These are phyloP conservation scores for Xerocomus spinulosus DNA, from an alignment of 768 basidiomycete genomes.

Conservation along the genomic window DNA sequence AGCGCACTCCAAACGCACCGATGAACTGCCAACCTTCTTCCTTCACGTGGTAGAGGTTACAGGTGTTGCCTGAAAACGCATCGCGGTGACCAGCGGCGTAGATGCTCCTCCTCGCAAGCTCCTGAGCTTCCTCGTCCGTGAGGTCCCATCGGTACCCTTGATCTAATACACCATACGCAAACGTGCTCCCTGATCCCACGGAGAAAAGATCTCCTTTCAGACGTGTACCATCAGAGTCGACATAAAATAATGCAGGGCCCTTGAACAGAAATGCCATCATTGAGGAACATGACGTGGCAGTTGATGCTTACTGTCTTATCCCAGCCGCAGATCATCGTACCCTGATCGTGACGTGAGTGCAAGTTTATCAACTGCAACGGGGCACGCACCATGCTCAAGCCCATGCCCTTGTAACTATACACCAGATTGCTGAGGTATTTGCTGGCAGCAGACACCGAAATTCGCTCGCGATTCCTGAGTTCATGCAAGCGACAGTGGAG, in stretches of 20 bases:
- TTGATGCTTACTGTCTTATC: conserved; percentile 80
- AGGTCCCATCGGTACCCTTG: conserved; percentile 94
- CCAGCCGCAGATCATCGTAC: conserved; percentile 99
- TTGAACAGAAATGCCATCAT: conserved; percentile 29
- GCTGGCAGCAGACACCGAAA: conserved; percentile 98
- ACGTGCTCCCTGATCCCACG: conserved; percentile 96
- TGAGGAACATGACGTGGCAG: neutral
- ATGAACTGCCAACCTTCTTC: conserved; percentile 96
- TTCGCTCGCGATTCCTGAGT: conserved; percentile 91
- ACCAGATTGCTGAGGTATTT: conserved; percentile 97
- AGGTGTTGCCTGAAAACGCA: conserved; percentile 92
- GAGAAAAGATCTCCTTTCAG: conserved; percentile 98
- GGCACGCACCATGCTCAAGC: conserved; percentile 87
- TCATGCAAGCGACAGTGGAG: conserved; percentile 97
- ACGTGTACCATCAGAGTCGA: conserved; percentile 94
- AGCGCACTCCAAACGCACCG: conserved; percentile 46
- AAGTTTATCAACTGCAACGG: neutral
- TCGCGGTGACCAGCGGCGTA: conserved; percentile 97
- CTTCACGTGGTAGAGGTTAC: conserved; percentile 94
- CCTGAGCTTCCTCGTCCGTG: conserved; percentile 88
- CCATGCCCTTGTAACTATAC: conserved; percentile 99
- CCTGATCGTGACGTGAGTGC: conserved; percentile 42
- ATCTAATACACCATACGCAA: conserved; percentile 98
- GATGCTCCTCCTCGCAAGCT: conserved; percentile 89
- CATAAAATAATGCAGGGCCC: conserved; percentile 95